Conservation (phyloP, 768 basidiomycete genomes). For the Hemileccinum rubropunctum region DNA sequence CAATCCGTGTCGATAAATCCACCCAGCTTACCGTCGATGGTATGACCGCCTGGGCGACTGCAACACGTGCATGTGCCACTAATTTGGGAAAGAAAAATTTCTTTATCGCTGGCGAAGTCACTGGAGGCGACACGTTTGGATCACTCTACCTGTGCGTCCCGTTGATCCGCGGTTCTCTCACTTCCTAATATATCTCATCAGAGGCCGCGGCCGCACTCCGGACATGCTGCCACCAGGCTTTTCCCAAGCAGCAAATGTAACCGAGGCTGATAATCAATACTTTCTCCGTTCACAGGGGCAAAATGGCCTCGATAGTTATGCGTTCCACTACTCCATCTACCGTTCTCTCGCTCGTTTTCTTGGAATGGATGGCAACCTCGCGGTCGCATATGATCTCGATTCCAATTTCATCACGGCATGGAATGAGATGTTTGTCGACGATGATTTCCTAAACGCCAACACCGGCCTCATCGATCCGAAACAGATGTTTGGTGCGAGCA, state of each 20-base stretch:
- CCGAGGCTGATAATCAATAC: conserved; percentile 59
- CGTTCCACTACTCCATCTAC: conserved; percentile 95
- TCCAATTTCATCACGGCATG: conserved; percentile 85
- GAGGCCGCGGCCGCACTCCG: conserved; percentile 87
- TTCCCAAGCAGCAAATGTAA: conserved; percentile 64
- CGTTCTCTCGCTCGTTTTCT: conserved; percentile 83
- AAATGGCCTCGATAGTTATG: conserved; percentile 71
- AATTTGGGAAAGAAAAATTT: conserved; percentile 80
- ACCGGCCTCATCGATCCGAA: conserved; percentile 70
- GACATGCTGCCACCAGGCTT: conserved; percentile 67
- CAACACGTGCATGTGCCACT: conserved; percentile 72
- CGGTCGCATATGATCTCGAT: conserved; percentile 83
- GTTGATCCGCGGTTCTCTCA: background rate
- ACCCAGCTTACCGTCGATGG: conserved; percentile 88
- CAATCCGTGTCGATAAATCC: conserved; percentile 93
- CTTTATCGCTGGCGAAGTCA: conserved; percentile 90
- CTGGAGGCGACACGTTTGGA: conserved; percentile 90
- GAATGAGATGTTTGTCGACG: conserved; percentile 87
- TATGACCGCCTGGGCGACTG: conserved; percentile 69
- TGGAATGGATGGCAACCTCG: conserved; percentile 94
- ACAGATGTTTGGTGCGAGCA: conserved; percentile 91
- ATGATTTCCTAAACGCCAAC: conserved; percentile 79
- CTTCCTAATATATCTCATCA: conserved; percentile 25
- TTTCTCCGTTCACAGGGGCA: conserved; percentile 69
- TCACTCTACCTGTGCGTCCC: conserved; percentile 73